A percentile compares a stretch with the other conserved stretches of the same genome.
phyloP scores from a whole-genome alignment of 2,329 filamentous ascomycete genomes.

The Coniochaeta ligniaria region DNA sequence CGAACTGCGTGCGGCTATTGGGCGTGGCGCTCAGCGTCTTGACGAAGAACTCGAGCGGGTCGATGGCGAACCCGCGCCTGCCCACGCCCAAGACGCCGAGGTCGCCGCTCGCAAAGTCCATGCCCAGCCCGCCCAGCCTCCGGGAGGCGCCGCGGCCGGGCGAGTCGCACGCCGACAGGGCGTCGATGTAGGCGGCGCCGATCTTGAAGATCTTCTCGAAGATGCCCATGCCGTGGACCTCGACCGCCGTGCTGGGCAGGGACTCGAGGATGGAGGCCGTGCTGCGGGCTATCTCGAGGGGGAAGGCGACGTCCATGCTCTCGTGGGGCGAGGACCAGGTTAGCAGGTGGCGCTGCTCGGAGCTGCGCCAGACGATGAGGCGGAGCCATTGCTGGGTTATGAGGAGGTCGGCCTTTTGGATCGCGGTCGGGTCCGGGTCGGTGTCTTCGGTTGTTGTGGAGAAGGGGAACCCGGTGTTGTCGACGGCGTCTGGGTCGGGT shows the following conservation, averaged over 20 bases:
- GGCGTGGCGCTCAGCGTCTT: conserved; percentile 34
- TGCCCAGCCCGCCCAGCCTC: conserved; percentile 17
- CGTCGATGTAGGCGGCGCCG: conserved; percentile 35
- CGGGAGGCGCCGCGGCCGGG: too few relatives aligned
- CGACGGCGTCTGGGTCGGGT: not conserved
- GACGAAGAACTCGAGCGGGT: conserved; percentile 36
- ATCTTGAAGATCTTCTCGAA: conserved; percentile 44
- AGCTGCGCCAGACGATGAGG: conserved; percentile 66
- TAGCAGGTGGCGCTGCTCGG: conserved; percentile 57
- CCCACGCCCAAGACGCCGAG: conserved; percentile 23
- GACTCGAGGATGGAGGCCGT: conserved; percentile 37
- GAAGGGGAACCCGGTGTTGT: not conserved
- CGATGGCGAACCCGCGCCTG: conserved; percentile 23
- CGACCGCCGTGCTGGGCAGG: conserved; percentile 32
- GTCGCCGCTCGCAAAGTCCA: conserved; percentile 24
- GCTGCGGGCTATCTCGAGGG: conserved; percentile 54
- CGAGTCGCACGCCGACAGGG: conserved; percentile 28
- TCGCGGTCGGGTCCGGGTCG: conserved; percentile 41
- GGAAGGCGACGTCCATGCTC: conserved; percentile 55
- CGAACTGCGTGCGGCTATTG: conserved; percentile 34
- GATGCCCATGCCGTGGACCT: conserved; percentile 41
- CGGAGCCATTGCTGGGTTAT: conserved; percentile 66
- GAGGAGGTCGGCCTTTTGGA: conserved; percentile 61
- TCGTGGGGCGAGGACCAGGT: conserved; percentile 50
- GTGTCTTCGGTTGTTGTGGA: not conserved